Evolutionary conservation across 1,284 basidiomycete genomes (phyloP), one percentile per base, ranked within the genome.

Genomic region (Austropuccinia psidii): DNA sequence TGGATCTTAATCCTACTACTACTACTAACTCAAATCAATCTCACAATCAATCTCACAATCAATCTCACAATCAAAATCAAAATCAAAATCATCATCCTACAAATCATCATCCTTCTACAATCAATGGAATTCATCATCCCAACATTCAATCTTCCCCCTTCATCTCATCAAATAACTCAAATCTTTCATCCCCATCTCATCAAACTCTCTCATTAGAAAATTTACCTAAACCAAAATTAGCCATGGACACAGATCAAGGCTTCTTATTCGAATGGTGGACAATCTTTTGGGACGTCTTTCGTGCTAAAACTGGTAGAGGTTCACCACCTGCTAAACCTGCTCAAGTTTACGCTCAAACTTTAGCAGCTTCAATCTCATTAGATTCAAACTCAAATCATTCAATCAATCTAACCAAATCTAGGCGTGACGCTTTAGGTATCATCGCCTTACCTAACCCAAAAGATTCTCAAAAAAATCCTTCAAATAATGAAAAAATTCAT

Each of bases 261-360:
- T 73, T 73, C 39, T 47, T 73, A 29, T 73, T 64, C 54, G 70
- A 73, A 33, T 73, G 70, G 70, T 73, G 70, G 70, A 52, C 70
- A 37, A 73, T 73, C 39, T 73, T 73, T 21, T 73, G 70, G 70
- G 70, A 73, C 33, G 70, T 73, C 19, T 73, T 73, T 31, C 70
- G 47, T 52, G 70, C 70, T 21, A 73, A 73, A 49, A 73, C 70
- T n/a, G 70, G 70, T 6, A 58, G 70, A 43, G 68, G 43, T 21
- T 35, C 60, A 27, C 45, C 68, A 5, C 54, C 35, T 37, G 43
- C 70, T 4, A 50, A 73, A 39, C 39, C 70, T 31, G 47, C 60
- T 57, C 70, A 64, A 55, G 27, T 64, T 24, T 73, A 64, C 24
- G 70, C 50, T 31, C 69, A 73, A 33, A 64, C 47, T 54, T 35